phyloP scores from a whole-genome alignment of 805 yeast genomes.

The Torulaspora microellipsoides region DNA sequence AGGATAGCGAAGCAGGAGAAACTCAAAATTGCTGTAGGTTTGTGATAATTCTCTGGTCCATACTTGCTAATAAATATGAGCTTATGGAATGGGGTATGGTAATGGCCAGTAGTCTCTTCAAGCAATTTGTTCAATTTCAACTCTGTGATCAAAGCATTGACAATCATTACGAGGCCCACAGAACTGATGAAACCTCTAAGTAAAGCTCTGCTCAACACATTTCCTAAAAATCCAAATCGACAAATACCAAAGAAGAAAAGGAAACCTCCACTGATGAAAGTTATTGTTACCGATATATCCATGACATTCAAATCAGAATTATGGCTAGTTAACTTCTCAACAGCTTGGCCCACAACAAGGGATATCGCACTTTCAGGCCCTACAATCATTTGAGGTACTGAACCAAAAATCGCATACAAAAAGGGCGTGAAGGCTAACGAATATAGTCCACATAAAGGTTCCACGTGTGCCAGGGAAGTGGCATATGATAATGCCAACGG shows the following conservation, averaged over 20 bases:
- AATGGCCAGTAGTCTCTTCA: conserved; percentile 44
- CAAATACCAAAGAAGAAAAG: conserved; percentile 69
- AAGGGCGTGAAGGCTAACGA: conserved; percentile 75
- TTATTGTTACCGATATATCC: conserved; percentile 60
- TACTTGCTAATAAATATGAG: conserved; percentile 51
- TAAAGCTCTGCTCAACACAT: conserved; percentile 69
- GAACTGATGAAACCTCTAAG: conserved; percentile 82
- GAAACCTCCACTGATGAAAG: conserved; percentile 71
- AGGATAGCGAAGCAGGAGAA: conserved; percentile 45
- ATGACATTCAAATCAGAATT: conserved; percentile 42
- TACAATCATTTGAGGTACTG: conserved; percentile 84
- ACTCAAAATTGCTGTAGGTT: conserved; percentile 60
- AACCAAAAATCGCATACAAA: conserved; percentile 72
- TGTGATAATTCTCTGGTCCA: conserved; percentile 43
- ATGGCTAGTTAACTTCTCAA: conserved; percentile 50
- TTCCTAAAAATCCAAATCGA: conserved; percentile 83
- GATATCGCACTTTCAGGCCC: conserved; percentile 92
- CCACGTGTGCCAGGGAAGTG: conserved; percentile 76
- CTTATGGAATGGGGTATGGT: conserved; percentile 71
- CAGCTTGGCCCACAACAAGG: conserved; percentile 73
- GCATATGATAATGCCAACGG: conserved; percentile 76
- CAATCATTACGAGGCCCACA: conserved; percentile 77
- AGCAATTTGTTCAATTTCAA: conserved; percentile 57
- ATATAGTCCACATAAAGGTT: conserved; percentile 73
- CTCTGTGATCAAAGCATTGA: conserved; percentile 68